A percentile compares a stretch with the other conserved stretches of the same genome.
phyloP scores from a whole-genome alignment of 108 stramenopile genomes.

The Mediolabrus comicus region DNA sequence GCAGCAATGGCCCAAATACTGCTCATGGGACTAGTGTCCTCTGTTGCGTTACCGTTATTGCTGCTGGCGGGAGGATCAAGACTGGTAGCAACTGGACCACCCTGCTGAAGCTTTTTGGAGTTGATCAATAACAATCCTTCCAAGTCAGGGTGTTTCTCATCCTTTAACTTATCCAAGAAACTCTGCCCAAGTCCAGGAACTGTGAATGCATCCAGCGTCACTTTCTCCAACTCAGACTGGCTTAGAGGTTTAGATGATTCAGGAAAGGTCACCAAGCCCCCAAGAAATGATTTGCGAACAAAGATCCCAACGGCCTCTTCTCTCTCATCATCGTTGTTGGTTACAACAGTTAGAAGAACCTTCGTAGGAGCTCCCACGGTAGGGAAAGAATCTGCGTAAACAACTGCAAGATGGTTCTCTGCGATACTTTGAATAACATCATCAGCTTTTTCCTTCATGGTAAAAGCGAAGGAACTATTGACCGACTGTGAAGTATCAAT shows the following conservation, averaged over 20 bases:
- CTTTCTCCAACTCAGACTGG: conserved; percentile 90
- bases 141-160: conserved; percentile 9
- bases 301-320: conserved; percentile 5
- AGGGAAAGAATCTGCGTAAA: conserved; percentile 18
- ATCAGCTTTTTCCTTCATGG: conserved; percentile 7
- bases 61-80: background rate
- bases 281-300: conserved; percentile 24
- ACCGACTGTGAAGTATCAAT: conserved; percentile 4
- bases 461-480: conserved; percentile 1
- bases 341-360: conserved; percentile 37
- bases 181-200: conserved; percentile 32
- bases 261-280: conserved; percentile 52
- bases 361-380: conserved; percentile 11
- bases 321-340: background rate
- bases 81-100: background rate
- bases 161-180: conserved; percentile 16
- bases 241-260: conserved; percentile 94
- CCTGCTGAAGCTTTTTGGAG: conserved; percentile 12
- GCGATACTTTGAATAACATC: conserved; percentile 22
- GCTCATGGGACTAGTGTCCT: background rate
- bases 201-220: conserved; percentile 41
- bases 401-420: conserved; percentile 14
- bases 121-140: conserved; percentile 19
- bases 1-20: conserved; percentile 43
- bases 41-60: background rate